These are phyloP conservation scores for Willaertia magna DNA, from an alignment of 208 protist genomes.

Conservation along the genomic window DNA sequence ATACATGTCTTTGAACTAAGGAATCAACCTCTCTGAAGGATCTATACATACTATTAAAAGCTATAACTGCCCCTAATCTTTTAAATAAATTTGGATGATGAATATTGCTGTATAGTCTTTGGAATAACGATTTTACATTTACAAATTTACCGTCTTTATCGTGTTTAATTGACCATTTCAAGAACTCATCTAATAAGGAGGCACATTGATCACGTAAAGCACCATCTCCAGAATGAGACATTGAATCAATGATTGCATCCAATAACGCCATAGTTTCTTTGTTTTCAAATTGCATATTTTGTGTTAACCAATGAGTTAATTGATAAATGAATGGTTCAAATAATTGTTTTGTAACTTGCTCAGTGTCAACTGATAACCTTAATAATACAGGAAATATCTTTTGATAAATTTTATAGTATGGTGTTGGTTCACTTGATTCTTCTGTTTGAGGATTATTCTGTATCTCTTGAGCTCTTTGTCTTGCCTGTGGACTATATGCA, in stretches of 20 bases:
- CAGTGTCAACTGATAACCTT: slow-evolving; percentile 42
- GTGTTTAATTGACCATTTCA: slow-evolving; percentile 41
- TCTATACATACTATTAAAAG: slow-evolving; percentile 28
- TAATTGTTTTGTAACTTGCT: slow-evolving; percentile 38
- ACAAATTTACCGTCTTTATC: slow-evolving; percentile 6
- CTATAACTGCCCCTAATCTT: slow-evolving; percentile 31
- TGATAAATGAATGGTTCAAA: slow-evolving; percentile 54
- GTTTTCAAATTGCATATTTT: slow-evolving; percentile 28
- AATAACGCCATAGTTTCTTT: slow-evolving; percentile 41
- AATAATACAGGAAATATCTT: slow-evolving; percentile 46
- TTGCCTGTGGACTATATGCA: slow-evolving; percentile 26
- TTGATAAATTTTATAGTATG: slow-evolving; percentile 27
- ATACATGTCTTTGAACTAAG: slow-evolving; percentile 22
- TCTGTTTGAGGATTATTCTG: not conserved
- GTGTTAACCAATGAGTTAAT: slow-evolving; percentile 58
- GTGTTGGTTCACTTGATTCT: not conserved
- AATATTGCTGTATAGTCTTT: slow-evolving; percentile 37
- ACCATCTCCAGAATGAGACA: slow-evolving; percentile 16
- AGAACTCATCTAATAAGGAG: slow-evolving; percentile 38
- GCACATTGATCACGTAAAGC: slow-evolving; percentile 39
- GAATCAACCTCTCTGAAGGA: slow-evolving; percentile 17
- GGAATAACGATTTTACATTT: slow-evolving; percentile 32
- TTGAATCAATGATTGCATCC: slow-evolving; percentile 36
- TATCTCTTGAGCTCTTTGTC: not conserved
- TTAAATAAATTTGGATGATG: slow-evolving; percentile 38